Base-by-base conservation (phyloP, 805 yeast genomes). In the Jamesozyma gamospora region DNA sequence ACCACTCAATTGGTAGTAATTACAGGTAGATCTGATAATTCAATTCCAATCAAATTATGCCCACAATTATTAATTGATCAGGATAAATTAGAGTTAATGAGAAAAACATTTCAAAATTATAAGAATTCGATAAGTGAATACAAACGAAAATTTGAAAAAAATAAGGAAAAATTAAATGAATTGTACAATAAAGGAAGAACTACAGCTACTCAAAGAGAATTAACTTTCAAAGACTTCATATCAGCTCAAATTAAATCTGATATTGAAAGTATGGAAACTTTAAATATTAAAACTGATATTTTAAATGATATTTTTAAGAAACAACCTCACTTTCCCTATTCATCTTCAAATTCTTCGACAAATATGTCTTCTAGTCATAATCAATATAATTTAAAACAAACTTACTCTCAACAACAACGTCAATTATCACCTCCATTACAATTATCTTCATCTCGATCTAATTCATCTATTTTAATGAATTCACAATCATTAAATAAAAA, bases 41-140 rank as follows among this genome's bases (percentile, higher is more conserved):
- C 69, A 1, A 66, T 70, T 32, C 74, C 75, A 14, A 51, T 70
- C 14, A 62, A 62, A 37, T 42, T 70, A n/a, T 61, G 65, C 15
- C 44, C 62, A 0, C 62, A 58, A 35, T 38, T 62, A 21, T 44
- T 65, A 16, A 30, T 53, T 28, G 50, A 54, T 32, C 37, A 50
- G 15, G 49, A 49, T 1, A 54, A 49, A 32, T 32, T 61, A 27
- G 39, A 45, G 2, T 39, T 42, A 13, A 39, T 65, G 13, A 55
- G 52, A 32, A 17, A 32, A 17, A 50, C 44, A 14, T 65, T 63
- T 17, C 21, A 40, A 10, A 41, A 36, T 2, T 50, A 43, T 35
- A 31, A 43, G 13, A 33, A 35, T 8, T 43, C 44, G 25, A 46
- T 49, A 6, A 37, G 36, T 4, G 39, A 36, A 1, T 50, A 46